Evolutionary conservation across 805 yeast species (phyloP).

Genomic region (Blastobotrys attinorum): DNA sequence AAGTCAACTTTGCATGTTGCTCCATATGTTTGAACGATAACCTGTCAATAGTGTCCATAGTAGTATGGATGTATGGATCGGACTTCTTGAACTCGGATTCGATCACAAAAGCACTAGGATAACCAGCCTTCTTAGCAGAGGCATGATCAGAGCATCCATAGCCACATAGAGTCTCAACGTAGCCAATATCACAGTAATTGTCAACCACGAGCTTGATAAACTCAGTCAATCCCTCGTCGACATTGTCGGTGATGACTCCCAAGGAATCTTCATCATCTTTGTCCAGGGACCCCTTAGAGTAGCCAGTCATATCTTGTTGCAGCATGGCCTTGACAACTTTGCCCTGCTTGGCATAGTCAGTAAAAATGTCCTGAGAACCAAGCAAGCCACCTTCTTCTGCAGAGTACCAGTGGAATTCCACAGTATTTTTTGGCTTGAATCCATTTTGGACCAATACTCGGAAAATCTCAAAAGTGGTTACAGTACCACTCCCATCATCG

Average conservation of each 20-base stretch:
- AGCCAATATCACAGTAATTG: constrained; percentile 58
- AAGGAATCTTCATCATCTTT: constrained; percentile 52
- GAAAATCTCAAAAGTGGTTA: constrained; percentile 68
- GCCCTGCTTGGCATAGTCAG: constrained; percentile 39
- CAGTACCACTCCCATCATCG: constrained; percentile 87
- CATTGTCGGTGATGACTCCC: constrained; percentile 75
- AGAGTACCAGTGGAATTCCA: constrained; percentile 90
- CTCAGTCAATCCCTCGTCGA: constrained; percentile 44
- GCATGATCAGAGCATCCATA: constrained; percentile 94
- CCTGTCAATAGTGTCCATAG: constrained; percentile 72
- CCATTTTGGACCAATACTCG: constrained; percentile 45
- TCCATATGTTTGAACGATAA: constrained; percentile 70
- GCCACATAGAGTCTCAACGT: constrained; percentile 73
- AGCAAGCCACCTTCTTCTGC: constrained; percentile 91
- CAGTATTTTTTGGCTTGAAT: constrained; percentile 55
- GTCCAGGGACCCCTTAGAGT: constrained; percentile 43
- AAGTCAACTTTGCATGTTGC: constrained; percentile 70
- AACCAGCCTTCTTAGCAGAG: constrained; percentile 74
- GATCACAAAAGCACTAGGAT: constrained; percentile 73
- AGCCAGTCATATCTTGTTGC: constrained; percentile 95
- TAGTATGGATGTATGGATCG: constrained; percentile 67
- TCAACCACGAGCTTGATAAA: constrained; percentile 57
- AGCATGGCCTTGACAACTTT: constrained; percentile 69
- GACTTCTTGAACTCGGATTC: constrained; percentile 63
- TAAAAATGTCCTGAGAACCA: constrained; percentile 77